Evolutionary conservation across 148 eudicot genomes (phyloP).

Genomic region (Vaccinium vitisidaea): DNA sequence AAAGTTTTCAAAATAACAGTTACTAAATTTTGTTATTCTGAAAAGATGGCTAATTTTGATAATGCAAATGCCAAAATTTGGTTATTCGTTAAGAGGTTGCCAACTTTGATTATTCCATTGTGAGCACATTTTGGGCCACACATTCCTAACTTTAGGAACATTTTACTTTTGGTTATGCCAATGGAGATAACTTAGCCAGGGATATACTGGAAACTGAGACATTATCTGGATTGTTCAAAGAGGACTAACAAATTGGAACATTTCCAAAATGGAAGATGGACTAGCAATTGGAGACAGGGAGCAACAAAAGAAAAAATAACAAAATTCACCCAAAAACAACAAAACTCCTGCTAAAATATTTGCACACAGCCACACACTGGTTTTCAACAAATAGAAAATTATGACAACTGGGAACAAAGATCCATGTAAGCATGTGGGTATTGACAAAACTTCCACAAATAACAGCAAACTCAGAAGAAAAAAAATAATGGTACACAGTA

Average conservation of each 20-base stretch:
- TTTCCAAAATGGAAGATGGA: background rate
- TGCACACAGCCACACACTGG: background rate
- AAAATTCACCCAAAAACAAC: background rate
- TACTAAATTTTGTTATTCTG: no score
- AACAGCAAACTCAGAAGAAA: background rate
- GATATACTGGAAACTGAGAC: background rate
- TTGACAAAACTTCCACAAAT: background rate
- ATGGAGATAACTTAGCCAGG: no score
- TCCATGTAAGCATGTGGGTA: background rate
- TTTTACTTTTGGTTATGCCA: no score
- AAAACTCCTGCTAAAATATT: background rate
- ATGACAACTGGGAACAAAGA: background rate
- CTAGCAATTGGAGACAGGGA: background rate
- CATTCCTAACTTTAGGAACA: no score
- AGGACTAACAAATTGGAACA: background rate
- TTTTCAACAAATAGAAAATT: background rate
- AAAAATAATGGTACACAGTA: no score
- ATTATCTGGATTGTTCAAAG: background rate
- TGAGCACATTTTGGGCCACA: no score
- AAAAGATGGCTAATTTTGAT: no score
- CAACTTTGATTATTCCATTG: no score
- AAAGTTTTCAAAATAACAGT: no score
- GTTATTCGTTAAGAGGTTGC: no score
- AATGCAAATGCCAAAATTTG: no score
- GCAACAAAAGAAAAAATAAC: background rate